Conservation (phyloP, 1,139 yeast species). For the Suhomyces ambrosiae region DNA sequence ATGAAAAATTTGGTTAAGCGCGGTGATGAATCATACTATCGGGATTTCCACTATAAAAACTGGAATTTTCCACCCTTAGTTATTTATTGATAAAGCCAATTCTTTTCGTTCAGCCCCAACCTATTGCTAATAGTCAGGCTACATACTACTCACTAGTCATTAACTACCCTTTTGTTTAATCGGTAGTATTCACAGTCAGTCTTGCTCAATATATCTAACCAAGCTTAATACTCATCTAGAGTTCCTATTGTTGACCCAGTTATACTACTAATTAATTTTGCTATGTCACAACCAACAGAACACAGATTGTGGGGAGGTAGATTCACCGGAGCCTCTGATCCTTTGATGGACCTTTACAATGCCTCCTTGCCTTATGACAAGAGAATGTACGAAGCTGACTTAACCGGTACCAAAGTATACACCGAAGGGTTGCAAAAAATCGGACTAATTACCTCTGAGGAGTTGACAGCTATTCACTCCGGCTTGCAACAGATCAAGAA, state of each 20-base stretch:
- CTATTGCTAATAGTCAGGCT: too few species aligned
- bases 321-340: constrained; percentile 95
- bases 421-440: constrained; percentile 82
- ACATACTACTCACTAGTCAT: too few species aligned
- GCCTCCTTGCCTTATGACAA: constrained; percentile 96
- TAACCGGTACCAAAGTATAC: constrained; percentile 91
- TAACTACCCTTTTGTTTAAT: not conserved
- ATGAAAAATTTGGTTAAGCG: constrained; percentile 27
- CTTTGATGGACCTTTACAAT: constrained; percentile 94
- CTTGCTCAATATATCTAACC: too few species aligned
- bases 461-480: constrained; percentile 73
- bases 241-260: too few species aligned
- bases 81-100: too few species aligned
- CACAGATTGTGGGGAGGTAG: constrained; percentile 97
- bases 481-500: constrained; percentile 71
- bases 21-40: constrained; percentile 34
- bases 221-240: too few species aligned
- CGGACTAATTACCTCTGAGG: constrained; percentile 71
- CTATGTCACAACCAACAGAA: constrained; percentile 49
- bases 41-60: constrained; percentile 10
- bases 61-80: constrained; percentile 4
- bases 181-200: too few species aligned
- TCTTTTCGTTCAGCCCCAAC: too few species aligned
- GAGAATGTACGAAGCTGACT: constrained; percentile 91
- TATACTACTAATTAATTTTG: too few species aligned